A percentile compares a stretch with the other conserved stretches of the same genome.
Evolutionary conservation across 2,329 filamentous ascomycete genomes (phyloP).

Genomic region (Hortaea sp.): DNA sequence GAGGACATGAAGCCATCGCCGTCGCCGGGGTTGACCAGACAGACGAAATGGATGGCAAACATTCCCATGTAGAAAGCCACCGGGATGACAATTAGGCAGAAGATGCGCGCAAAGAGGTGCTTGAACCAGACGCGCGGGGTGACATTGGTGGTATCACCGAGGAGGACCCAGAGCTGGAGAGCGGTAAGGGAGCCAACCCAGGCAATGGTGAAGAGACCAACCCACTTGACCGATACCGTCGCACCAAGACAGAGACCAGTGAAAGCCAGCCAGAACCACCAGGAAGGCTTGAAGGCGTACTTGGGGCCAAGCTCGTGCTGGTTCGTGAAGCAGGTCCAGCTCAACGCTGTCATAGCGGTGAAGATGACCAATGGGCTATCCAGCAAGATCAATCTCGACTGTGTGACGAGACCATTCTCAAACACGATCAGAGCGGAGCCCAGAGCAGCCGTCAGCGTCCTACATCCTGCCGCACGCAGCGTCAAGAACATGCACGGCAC

Average conservation of each 20-base stretch:
- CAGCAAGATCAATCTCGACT: conserved; percentile 89
- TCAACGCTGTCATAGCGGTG: conserved; percentile 80
- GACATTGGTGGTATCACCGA: conserved; percentile 80
- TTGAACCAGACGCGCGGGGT: conserved; percentile 79
- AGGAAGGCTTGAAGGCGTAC: conserved; percentile 77
- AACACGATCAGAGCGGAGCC: conserved; percentile 85
- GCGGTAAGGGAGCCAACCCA: conserved; percentile 91
- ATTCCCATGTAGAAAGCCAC: conserved; percentile 86
- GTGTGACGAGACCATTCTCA: conserved; percentile 90
- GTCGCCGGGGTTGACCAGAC: conserved; percentile 87
- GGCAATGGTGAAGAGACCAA: conserved; percentile 94
- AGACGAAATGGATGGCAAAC: conserved; percentile 94
- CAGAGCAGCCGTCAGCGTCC: conserved; percentile 71
- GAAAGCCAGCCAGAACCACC: conserved; percentile 96
- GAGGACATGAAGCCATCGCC: conserved; percentile 99
- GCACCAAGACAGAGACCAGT: conserved; percentile 82
- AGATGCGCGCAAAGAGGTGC: conserved; percentile 81
- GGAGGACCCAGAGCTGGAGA: conserved; percentile 87
- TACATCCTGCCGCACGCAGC: conserved; percentile 81
- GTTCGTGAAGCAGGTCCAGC: conserved; percentile 90
- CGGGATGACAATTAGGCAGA: conserved; percentile 87
- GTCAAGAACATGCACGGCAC: conserved; percentile 93
- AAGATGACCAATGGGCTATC: conserved; percentile 91
- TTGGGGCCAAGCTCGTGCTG: conserved; percentile 87
- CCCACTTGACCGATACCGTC: conserved; percentile 96